Evolutionary conservation across 495 filamentous ascomycete species (phyloP).

Genomic region (Gamarada debralockiae): DNA sequence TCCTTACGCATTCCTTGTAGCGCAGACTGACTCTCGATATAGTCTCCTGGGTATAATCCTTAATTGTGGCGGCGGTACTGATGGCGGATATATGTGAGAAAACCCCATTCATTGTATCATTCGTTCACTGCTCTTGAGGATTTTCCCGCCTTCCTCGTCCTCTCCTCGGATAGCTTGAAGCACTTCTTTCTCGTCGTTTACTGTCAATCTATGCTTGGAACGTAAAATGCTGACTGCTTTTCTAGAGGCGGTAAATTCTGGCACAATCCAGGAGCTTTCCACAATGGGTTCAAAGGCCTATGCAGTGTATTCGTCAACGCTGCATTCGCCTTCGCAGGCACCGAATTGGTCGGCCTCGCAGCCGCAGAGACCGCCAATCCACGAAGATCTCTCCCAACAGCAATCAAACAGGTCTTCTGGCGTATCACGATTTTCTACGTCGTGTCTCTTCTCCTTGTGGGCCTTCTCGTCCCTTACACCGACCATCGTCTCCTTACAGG

Average conservation of each 20-base stretch:
- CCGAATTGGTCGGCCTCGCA: slow-evolving; percentile 88
- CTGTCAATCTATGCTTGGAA: no score
- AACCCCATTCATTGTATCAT: no score
- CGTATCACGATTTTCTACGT: slow-evolving; percentile 88
- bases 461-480: slow-evolving; percentile 69
- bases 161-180: no score
- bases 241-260: slow-evolving; percentile 69
- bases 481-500: slow-evolving; percentile 56
- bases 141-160: no score
- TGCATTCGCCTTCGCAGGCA: slow-evolving; percentile 89
- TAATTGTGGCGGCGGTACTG: slow-evolving; percentile 67
- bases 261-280: slow-evolving; percentile 81
- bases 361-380: slow-evolving; percentile 87
- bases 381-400: slow-evolving; percentile 78
- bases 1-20: not conserved
- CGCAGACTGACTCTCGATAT: not conserved
- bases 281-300: slow-evolving; percentile 91
- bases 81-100: slow-evolving; percentile 62
- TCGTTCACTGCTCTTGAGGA: no score
- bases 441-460: slow-evolving; percentile 68
- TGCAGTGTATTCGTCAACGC: slow-evolving; percentile 93
- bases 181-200: no score
- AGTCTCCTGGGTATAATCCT: slow-evolving; percentile 72
- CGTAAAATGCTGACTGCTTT: no score
- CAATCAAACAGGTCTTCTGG: slow-evolving; percentile 95